Base-by-base conservation (phyloP, 306 rosid species). In the Quercus berberidifolia region DNA sequence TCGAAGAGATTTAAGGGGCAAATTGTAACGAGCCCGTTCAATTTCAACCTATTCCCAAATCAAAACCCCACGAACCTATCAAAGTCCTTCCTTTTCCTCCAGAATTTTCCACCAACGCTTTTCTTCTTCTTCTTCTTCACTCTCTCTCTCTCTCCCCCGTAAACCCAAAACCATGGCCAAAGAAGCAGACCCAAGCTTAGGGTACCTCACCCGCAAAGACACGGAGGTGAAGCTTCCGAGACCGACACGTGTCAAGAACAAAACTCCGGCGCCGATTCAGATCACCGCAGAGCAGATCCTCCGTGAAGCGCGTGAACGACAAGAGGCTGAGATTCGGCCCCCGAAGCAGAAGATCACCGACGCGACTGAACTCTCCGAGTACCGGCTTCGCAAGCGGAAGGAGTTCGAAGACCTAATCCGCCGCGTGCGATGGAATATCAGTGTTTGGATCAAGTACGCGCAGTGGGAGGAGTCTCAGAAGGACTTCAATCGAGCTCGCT, bases 171-270 rank as follows among this genome's bases (percentile, higher is more conserved):
- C 54, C 15, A 49, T 49, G 54, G 74, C 81, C 54, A 92, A 87
- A 80, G 98, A 92, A 0, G 89, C 90, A 0, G 99, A 95, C 83
- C 98, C 99, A 1, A 69, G 52, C 62, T 82, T 95, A 28, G 99
- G 99, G 21, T 93, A 86, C 80, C 92, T 95, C 6, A 91, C 96
- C 41, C 89, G 96, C 1, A 95, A 93, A 67, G 99, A 95, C 68
- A 92, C 97, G 3, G 99, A 95, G 86, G 99, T 93, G 17, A 95
- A 94, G 85, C 96, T 94, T 18, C 98, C 98, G 1, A 90, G 98
- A 1, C 94, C 97, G 1, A 90, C 98, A 0, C 77, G 94, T 73
- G 98, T 94, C 7, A 94, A 94, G 83, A 94, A 94, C 86, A 94
- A 94, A 78, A 94, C 97, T 71, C 98, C 96, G 0, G 98, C 98